A percentile compares a stretch with the other conserved stretches of the same genome.
Conservation (phyloP, 2,329 filamentous ascomycete genomes). For the Setomelanomma holmii region DNA sequence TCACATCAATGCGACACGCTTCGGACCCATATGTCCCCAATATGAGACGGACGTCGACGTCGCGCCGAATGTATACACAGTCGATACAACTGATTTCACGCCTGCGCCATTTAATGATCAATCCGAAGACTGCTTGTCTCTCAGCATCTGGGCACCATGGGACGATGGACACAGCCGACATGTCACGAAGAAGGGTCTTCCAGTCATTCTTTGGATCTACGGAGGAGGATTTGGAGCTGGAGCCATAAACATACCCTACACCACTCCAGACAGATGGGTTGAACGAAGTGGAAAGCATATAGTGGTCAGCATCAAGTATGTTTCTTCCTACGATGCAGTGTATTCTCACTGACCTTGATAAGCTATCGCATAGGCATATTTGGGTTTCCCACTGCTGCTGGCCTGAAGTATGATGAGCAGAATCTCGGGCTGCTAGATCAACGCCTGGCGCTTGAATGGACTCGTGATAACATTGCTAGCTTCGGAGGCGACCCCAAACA, state of each 20-base stretch:
- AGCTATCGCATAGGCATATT: conserved; percentile 50
- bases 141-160: conserved; percentile 56
- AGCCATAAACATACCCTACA: conserved; percentile 53
- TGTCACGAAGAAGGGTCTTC: conserved; percentile 32
- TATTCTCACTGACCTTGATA: neutral
- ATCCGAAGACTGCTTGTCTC: conserved; percentile 56
- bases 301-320: conserved; percentile 43
- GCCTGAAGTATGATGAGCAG: conserved; percentile 33
- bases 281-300: conserved; percentile 46
- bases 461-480: conserved; percentile 49
- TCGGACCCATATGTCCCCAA: conserved; percentile 40
- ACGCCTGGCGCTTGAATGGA: conserved; percentile 49
- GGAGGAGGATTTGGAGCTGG: conserved; percentile 57
- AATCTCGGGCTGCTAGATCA: conserved; percentile 53
- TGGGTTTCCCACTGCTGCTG: conserved; percentile 49
- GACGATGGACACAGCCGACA: conserved; percentile 11
- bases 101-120: conserved; percentile 25
- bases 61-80: conserved; percentile 26
- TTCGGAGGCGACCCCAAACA: conserved; percentile 44
- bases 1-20: conserved; percentile 33
- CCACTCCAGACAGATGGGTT: conserved; percentile 35
- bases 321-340: neutral
- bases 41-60: conserved; percentile 18
- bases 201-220: conserved; percentile 57
- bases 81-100: conserved; percentile 34